Evolutionary conservation across 2,329 filamentous ascomycete genomes (phyloP), one percentile per base, ranked within the genome.

Genomic region (Pezizomycotina sp.): DNA sequence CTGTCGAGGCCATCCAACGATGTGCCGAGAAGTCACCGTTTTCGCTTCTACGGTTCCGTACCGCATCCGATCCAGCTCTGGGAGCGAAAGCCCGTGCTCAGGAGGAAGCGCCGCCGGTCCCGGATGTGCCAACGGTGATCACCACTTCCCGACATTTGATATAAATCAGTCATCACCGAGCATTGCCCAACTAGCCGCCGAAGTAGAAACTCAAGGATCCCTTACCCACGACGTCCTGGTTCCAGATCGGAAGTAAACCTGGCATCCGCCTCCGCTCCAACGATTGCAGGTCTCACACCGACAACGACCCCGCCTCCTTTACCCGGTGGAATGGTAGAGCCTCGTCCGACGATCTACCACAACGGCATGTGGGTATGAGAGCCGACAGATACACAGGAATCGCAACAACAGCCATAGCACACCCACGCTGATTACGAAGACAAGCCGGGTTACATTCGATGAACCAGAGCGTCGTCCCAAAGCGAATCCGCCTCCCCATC

Each of bases 111-210:
- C 31, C 43, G 28, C 30, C 48, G 34, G 7, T 38, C 39, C 30
- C 48, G 37, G 31, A 44, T 27, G 45, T 69, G 24, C 72, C 72
- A 10, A 65, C 65, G 13, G 95, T 95, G 54, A 89, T 95, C 56
- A 92, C 79, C 31, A 95, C 86, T 7, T 80, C 84, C 84, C 89
- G 6, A 89, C 83, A 6, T 68, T 74, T 48, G 69, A 77, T 33
- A 54, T 71, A 13, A 60, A 54, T 59, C 46, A 63, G 35, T 43
- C 48, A 9, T 37, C 41, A 3, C 33, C 39, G 10, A 46, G 48
- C 10, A 27, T 34, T n/a, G 6, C 14, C 26, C 61, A 28, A 45
- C n/a, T n/a, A n/a, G 46, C 39, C 31, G 23, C 45, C 36, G 30
- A 33, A 32, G 31, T 42, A 42, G 13, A 44, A 48, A 26, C 32